Evolutionary conservation across 331 rosid species (phyloP), one percentile per base, ranked within the genome.

Genomic region (Pyrus hybrid): DNA sequence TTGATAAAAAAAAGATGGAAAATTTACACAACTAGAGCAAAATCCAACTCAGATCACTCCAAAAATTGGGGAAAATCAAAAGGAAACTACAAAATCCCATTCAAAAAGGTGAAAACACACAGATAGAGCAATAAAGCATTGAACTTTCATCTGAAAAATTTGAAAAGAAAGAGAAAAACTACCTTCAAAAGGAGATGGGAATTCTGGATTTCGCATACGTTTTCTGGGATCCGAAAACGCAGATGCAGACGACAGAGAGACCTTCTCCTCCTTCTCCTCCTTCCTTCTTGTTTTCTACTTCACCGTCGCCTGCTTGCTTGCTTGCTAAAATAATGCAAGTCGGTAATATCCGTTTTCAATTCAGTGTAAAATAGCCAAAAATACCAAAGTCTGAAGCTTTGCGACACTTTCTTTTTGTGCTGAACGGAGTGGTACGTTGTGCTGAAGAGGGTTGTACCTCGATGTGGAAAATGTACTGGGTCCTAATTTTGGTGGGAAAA

Each of bases 281-380:
- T 26, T 12, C 72, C 71, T 65, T 54, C 73, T 63, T 72, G 62
- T 41, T 45, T 37, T 79, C 56, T 57, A 79, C 87, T 56, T 73
- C 73, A 67, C 45, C 62, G 63, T 68, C n/a, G 17, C 22, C 10
- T 22, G 17, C 22, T 20, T 22, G 17, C 22, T 64, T 20, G 67
- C 67, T 62, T 20, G 74, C 80, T 32, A 71, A 29, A 62, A 70
- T 70, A 45, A 21, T 20, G 68, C 77, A 23, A 18, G 5, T 41
- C 49, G 68, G 68, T 58, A 3, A 53, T 72, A 74, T 78, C 80
- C 66, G 72, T 69, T 64, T 9, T 2, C 45, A 13, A 28, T 16
- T 58, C 22, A 21, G 35, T 26, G 26, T 30, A 8, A 56, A 23
- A 20, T 20, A 47, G 43, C 69, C 54, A 49, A 35, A 74, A 10